Conservation (phyloP, 2,329 filamentous ascomycete species). For the Lachnellula subtilissima region DNA sequence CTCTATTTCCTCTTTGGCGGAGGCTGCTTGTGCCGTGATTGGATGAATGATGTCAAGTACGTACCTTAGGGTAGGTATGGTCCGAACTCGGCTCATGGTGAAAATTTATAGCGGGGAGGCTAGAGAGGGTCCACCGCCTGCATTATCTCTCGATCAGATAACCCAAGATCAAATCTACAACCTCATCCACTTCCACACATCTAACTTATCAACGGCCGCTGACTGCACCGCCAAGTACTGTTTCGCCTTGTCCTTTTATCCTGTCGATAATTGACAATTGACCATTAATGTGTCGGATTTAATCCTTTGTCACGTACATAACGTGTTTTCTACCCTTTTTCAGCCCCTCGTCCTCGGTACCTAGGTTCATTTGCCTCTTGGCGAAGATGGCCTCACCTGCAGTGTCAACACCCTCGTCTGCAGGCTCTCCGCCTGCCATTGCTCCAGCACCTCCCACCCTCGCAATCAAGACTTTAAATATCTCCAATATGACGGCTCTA, state of each 20-base stretch:
- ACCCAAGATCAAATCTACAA: constrained; percentile 4
- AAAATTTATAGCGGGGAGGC: background rate
- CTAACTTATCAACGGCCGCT: background rate
- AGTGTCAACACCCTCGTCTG: constrained; percentile 35
- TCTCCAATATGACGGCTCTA: constrained; percentile 24
- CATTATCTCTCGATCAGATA: constrained; percentile 7
- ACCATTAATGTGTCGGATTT: background rate
- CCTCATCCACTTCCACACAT: background rate
- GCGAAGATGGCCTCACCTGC: constrained; percentile 35
- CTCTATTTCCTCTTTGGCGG: constrained; percentile 3
- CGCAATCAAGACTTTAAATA: constrained; percentile 32
- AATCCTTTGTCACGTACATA: background rate
- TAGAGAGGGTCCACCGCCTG: background rate
- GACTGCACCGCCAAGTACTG: background rate
- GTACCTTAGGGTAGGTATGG: too few species aligned
- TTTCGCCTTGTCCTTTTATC: background rate
- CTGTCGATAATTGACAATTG: background rate
- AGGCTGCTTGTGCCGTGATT: constrained; percentile 8
- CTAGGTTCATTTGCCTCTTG: constrained; percentile 2
- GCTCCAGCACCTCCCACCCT: constrained; percentile 32
- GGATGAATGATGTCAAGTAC: background rate
- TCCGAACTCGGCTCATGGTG: constrained; percentile 5
- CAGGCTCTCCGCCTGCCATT: constrained; percentile 33
- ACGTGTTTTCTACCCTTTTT: background rate
- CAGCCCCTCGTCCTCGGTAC: background rate